Conservation (phyloP, 495 filamentous ascomycete species). For the Cercophora scortea region DNA sequence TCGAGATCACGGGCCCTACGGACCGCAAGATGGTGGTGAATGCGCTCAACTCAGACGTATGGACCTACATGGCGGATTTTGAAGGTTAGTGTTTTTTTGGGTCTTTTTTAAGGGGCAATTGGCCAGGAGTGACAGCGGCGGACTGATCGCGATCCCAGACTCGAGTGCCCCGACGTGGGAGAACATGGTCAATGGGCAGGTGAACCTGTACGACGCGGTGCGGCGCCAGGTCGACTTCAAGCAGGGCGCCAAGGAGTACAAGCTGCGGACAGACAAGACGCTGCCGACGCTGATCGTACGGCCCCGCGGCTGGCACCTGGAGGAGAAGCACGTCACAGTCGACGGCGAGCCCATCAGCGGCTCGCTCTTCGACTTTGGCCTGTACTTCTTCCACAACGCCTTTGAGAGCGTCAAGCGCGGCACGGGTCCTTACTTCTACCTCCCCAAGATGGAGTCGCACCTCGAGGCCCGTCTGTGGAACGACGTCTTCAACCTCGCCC, state of each 20-base stretch:
- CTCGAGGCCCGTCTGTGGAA: constrained; percentile 98
- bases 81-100: constrained; percentile 57
- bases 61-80: constrained; percentile 99
- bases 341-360: constrained; percentile 94
- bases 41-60: constrained; percentile 92
- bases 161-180: constrained; percentile 98
- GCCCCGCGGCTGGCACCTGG: constrained; percentile 88
- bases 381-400: constrained; percentile 99
- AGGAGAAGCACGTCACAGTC: constrained; percentile 97
- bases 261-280: constrained; percentile 77
- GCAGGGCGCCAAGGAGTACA: constrained; percentile 91
- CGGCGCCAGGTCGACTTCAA: constrained; percentile 95
- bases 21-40: constrained; percentile 99
- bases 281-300: constrained; percentile 81
- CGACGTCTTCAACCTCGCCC: constrained; percentile 93
- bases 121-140: too few relatives aligned
- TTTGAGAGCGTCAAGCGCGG: constrained; percentile 78
- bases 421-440: constrained; percentile 94
- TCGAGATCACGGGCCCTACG: constrained; percentile 98
- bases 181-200: constrained; percentile 98
- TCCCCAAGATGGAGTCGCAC: constrained; percentile 99
- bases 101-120: too few relatives aligned
- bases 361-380: constrained; percentile 91
- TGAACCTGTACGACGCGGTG: constrained; percentile 97
- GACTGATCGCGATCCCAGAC: constrained; percentile 43